phyloP scores from a whole-genome alignment of 2,329 filamentous ascomycete species.

The Fusarium albidum region DNA sequence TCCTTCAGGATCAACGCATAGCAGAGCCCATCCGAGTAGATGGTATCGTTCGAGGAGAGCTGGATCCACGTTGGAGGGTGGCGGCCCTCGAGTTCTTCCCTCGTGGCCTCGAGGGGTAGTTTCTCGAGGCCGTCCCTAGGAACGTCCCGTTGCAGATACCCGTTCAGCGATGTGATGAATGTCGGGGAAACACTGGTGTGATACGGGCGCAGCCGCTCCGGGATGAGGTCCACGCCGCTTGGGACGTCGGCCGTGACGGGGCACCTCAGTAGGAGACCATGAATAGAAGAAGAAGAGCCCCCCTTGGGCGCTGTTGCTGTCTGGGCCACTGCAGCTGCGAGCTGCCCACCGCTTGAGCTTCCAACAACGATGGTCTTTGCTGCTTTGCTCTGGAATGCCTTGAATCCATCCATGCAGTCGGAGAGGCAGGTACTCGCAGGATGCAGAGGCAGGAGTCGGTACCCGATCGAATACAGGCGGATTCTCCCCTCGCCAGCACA shows the following conservation, averaged over 20 bases:
- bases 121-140: slow-evolving; percentile 51
- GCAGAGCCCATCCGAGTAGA: slow-evolving; percentile 61
- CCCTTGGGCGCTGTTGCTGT: slow-evolving; percentile 29
- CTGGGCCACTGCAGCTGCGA: slow-evolving; percentile 55
- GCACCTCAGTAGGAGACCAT: slow-evolving; percentile 56
- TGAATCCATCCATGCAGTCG: slow-evolving; percentile 52
- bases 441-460: slow-evolving; percentile 54
- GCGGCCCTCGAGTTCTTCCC: slow-evolving; percentile 39
- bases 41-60: slow-evolving; percentile 58
- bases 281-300: no score
- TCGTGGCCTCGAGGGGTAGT: slow-evolving; percentile 52
- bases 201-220: slow-evolving; percentile 42
- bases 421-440: slow-evolving; percentile 50
- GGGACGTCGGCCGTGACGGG: slow-evolving; percentile 58
- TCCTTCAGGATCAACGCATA: slow-evolving; percentile 54
- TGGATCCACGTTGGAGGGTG: slow-evolving; percentile 58
- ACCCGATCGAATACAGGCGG: slow-evolving; percentile 54
- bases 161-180: slow-evolving; percentile 49
- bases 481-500: slow-evolving; percentile 37
- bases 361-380: slow-evolving; percentile 49
- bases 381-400: slow-evolving; percentile 11
- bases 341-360: slow-evolving; percentile 58
- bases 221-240: slow-evolving; percentile 48
- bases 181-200: slow-evolving; percentile 51
- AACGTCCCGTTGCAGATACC: slow-evolving; percentile 43